Conservation (phyloP, 306 rosid genomes). For the Cicer pinnatifidum region DNA sequence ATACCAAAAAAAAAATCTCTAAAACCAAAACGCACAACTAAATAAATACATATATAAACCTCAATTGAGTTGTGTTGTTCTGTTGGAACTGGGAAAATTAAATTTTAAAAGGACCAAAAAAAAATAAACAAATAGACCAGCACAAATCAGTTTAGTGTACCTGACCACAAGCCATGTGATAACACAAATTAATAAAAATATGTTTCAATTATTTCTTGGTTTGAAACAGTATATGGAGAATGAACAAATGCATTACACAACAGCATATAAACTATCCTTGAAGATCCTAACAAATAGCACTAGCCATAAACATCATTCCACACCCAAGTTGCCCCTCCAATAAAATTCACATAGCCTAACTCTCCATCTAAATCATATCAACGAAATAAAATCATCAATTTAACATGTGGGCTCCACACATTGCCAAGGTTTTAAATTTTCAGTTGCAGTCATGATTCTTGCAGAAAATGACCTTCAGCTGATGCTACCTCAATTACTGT, state of each 20-base stretch:
- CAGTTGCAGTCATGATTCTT: no score
- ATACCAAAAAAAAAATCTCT: no score
- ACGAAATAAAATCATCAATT: no score
- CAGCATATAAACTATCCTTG: not conserved
- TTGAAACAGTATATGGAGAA: not conserved
- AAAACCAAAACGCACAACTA: no score
- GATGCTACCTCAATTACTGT: no score
- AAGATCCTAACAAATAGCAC: slow-evolving; percentile 8
- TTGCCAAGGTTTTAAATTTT: no score
- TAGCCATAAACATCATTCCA: not conserved
- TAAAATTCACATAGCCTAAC: no score
- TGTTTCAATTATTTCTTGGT: not conserved
- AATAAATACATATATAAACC: not conserved
- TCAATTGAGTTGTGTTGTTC: not conserved
- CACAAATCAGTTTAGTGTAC: not conserved
- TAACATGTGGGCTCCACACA: no score
- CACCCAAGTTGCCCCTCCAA: no score
- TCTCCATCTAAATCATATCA: no score
- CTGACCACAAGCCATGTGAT: not conserved
- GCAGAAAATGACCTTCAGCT: no score
- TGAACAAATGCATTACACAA: slow-evolving; percentile 1
- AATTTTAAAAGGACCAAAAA: not conserved
- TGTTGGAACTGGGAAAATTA: not conserved
- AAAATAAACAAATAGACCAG: slow-evolving; percentile 11
- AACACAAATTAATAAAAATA: slow-evolving; percentile 1